phyloP scores from a whole-genome alignment of 441 rosid species.

The Manihot esculenta region DNA sequence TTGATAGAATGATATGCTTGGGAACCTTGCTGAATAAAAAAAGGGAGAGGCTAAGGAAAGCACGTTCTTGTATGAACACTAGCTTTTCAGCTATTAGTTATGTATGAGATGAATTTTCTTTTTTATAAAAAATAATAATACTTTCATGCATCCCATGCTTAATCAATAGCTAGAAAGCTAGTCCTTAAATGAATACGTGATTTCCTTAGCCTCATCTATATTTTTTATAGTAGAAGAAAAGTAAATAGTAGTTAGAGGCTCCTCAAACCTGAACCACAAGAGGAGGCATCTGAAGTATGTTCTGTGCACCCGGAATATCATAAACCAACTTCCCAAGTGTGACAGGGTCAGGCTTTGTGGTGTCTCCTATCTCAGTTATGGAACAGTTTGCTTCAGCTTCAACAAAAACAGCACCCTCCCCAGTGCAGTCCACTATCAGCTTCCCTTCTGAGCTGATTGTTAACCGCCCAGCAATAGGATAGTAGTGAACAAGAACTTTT shows the following conservation, averaged over 20 bases:
- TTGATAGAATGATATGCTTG: background rate
- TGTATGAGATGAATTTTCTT: too few relatives aligned
- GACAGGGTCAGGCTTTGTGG: conserved; percentile 58
- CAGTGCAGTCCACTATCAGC: conserved; percentile 68
- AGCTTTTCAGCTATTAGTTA: too few relatives aligned
- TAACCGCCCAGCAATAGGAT: conserved; percentile 75
- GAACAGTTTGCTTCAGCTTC: conserved; percentile 75
- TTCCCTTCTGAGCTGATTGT: conserved; percentile 71
- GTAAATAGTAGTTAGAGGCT: background rate
- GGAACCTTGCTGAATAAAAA: background rate
- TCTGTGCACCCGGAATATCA: conserved; percentile 59
- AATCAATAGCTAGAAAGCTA: too few relatives aligned
- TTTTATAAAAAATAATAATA: too few relatives aligned
- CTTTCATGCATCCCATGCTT: too few relatives aligned
- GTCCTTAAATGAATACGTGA: too few relatives aligned
- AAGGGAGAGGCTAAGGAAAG: too few relatives aligned
- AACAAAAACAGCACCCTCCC: conserved; percentile 81
- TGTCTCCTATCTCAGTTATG: conserved; percentile 54
- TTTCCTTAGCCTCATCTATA: too few relatives aligned
- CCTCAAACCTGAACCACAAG: conserved; percentile 63
- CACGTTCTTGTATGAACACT: too few relatives aligned
- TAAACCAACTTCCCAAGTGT: conserved; percentile 75
- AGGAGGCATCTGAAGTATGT: conserved; percentile 79
- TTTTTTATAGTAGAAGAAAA: too few relatives aligned
- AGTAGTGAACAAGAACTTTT: conserved; percentile 65